Conservation (phyloP, 345 rosid genomes). For the Abelmoschus esculentus region DNA sequence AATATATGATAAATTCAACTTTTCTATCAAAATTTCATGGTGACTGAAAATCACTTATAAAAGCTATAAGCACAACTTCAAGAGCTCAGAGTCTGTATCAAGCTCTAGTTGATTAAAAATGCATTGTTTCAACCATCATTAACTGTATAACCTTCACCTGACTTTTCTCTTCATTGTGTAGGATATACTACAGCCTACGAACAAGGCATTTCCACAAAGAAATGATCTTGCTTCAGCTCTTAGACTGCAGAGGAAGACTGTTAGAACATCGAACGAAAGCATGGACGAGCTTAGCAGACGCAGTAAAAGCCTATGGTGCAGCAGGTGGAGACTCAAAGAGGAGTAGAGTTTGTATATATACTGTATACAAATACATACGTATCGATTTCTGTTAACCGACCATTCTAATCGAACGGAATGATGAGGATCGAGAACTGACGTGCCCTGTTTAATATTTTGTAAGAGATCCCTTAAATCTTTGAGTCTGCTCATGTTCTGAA, state of each 20-base stretch:
- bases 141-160: not conserved
- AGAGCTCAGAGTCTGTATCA: no score
- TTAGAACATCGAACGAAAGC: not conserved
- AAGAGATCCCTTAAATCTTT: conserved; percentile 62
- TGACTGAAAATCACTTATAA: no score
- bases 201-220: conserved; percentile 43
- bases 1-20: no score
- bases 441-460: conserved; percentile 26
- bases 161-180: conserved; percentile 16
- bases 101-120: no score
- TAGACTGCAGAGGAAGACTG: not conserved
- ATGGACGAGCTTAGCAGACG: conserved; percentile 59
- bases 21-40: no score
- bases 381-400: no score
- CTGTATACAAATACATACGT: conserved; percentile 11
- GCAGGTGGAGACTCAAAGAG: conserved; percentile 88
- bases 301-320: conserved; percentile 88
- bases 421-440: no score
- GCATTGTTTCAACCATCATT: not conserved
- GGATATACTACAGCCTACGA: no score
- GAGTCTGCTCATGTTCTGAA: not conserved
- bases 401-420: no score
- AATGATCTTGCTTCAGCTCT: conserved; percentile 43
- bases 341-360: conserved; percentile 41
- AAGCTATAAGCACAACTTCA: no score